Percentiles rank a stretch among this genome's conserved stretches.
phyloP scores from a whole-genome alignment of 2,329 filamentous ascomycete genomes.

The Aschersonia sp. region DNA sequence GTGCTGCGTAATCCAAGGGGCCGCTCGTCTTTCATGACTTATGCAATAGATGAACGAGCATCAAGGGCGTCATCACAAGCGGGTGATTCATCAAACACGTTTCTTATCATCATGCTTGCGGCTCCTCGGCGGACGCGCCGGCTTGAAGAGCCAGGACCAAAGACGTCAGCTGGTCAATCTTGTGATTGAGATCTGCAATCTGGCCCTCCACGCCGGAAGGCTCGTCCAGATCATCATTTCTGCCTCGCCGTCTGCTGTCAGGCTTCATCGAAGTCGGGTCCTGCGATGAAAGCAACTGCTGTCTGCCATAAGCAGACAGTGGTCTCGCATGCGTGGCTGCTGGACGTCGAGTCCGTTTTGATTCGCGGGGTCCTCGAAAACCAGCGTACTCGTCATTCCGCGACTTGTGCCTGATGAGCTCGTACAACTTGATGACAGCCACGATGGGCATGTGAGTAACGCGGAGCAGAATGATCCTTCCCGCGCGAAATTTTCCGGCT shows the following conservation, averaged over 20 bases:
- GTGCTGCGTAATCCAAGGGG: too few relatives aligned
- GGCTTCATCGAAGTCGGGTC: conserved; percentile 6
- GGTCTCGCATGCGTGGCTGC: conserved; percentile 7
- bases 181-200: conserved; percentile 37
- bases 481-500: conserved; percentile 45
- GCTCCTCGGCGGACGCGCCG: not conserved
- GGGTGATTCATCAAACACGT: not conserved
- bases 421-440: conserved; percentile 52
- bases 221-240: conserved; percentile 21
- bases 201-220: conserved; percentile 31
- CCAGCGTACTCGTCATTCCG: conserved; percentile 28
- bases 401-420: conserved; percentile 30
- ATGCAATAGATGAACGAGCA: too few relatives aligned
- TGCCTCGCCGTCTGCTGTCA: conserved; percentile 6
- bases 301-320: conserved; percentile 5
- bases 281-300: conserved; percentile 3
- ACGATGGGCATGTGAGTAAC: conserved; percentile 54
- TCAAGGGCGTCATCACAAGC: too few relatives aligned
- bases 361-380: conserved; percentile 30
- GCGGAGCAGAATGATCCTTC: conserved; percentile 47
- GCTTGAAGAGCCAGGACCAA: conserved; percentile 22
- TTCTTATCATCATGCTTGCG: not conserved
- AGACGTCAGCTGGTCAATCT: conserved; percentile 42
- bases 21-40: too few relatives aligned
- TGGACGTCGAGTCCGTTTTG: conserved; percentile 8